Conservation (phyloP, 2,329 filamentous ascomycete species). For the Phyllosticta citrichinensis region DNA sequence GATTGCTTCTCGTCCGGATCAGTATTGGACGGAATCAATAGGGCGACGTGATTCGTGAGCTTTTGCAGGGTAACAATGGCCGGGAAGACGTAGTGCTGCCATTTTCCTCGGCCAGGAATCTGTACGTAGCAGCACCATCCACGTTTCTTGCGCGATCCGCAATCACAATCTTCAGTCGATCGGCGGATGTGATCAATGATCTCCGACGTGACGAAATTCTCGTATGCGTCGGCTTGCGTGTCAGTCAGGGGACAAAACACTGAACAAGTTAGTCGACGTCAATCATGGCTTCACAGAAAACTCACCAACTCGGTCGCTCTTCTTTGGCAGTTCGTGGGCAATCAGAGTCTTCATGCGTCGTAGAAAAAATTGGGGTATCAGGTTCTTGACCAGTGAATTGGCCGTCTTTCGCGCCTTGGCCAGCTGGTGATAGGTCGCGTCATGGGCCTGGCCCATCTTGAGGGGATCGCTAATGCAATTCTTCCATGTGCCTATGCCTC, state of each 20-base stretch:
- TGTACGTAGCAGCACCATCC: conserved; percentile 70
- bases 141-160: conserved; percentile 56
- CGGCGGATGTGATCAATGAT: conserved; percentile 57
- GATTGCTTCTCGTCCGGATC: conserved; percentile 63
- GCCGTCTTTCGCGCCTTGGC: conserved; percentile 73
- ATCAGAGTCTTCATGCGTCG: conserved; percentile 90
- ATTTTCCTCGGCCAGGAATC: conserved; percentile 51
- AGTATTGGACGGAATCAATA: conserved; percentile 60
- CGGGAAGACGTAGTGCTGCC: conserved; percentile 76
- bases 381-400: conserved; percentile 71
- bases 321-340: conserved; percentile 84
- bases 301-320: conserved; percentile 69
- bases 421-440: conserved; percentile 75
- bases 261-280: not conserved
- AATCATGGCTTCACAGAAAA: not conserved
- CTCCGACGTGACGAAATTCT: conserved; percentile 66
- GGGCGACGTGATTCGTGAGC: conserved; percentile 82
- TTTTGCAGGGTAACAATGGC: conserved; percentile 75
- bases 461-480: conserved; percentile 68
- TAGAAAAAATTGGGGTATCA: conserved; percentile 82
- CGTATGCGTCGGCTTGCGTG: conserved; percentile 71
- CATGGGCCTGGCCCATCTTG: conserved; percentile 81
- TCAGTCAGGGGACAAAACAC: conserved; percentile 85
- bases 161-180: conserved; percentile 59
- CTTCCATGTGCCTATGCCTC: conserved; percentile 65